A percentile compares a stretch with the other conserved stretches of the same genome.
These are phyloP conservation scores for Fusarium ramigenum DNA, from an alignment of 2,329 filamentous ascomycete species.

Conservation along the genomic window DNA sequence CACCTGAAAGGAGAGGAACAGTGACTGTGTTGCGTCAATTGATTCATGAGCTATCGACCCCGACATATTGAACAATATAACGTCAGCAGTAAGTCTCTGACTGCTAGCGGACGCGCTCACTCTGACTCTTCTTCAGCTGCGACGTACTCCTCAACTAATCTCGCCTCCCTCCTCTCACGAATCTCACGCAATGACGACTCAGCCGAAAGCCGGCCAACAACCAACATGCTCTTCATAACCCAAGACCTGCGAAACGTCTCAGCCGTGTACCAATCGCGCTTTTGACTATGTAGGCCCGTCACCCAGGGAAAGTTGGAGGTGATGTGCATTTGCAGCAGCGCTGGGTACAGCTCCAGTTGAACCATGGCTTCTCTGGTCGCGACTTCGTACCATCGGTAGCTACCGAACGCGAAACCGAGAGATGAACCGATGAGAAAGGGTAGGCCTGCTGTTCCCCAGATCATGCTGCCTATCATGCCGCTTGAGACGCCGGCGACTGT, in stretches of 20 bases:
- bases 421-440: constrained; percentile 1
- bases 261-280: not conserved
- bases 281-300: not conserved
- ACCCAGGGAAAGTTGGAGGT: constrained; percentile 4
- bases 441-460: not conserved
- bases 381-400: constrained; percentile 1
- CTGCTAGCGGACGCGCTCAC: rapidly evolving
- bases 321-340: not conserved
- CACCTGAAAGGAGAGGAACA: not conserved
- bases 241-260: not conserved
- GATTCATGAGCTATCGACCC: rapidly evolving
- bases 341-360: not conserved
- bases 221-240: constrained; percentile 3
- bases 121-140: not conserved
- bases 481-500: not conserved
- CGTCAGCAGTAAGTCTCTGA: too few species aligned
- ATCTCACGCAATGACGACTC: not conserved
- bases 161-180: not conserved
- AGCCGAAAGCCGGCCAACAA: constrained; percentile 9
- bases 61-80: too few species aligned
- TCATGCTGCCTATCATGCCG: constrained; percentile 5
- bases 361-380: constrained; percentile 6
- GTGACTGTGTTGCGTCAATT: too few species aligned
- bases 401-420: not conserved
- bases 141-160: not conserved